These are phyloP conservation scores for Cytospora leucostoma DNA, from an alignment of 2,329 filamentous ascomycete genomes.

Conservation along the genomic window DNA sequence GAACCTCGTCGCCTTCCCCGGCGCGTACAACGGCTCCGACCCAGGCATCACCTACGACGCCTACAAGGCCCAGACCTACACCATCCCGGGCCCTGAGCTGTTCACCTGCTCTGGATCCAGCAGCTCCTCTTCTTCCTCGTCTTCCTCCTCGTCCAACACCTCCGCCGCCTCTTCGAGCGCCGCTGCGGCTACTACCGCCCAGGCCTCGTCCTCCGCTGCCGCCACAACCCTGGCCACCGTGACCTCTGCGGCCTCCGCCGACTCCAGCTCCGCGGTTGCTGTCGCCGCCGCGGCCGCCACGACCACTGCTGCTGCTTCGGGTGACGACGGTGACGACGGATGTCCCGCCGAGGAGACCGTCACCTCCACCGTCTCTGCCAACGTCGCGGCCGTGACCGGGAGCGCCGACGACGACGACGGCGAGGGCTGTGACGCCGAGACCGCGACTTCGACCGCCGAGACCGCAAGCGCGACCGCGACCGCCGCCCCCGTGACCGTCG, in stretches of 20 bases:
- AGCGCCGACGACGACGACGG: conserved; percentile 1
- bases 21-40: conserved; percentile 52
- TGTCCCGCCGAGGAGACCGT: conserved; percentile 22
- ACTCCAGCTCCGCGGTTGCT: not conserved
- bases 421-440: conserved; percentile 13
- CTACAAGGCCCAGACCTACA: conserved; percentile 40
- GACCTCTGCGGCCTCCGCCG: conserved; percentile 5
- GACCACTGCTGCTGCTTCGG: not conserved
- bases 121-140: conserved; percentile 8
- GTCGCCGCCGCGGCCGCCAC: conserved; percentile 7
- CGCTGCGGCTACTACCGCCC: conserved; percentile 5
- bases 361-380: conserved; percentile 17
- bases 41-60: conserved; percentile 55
- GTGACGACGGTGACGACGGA: conserved; percentile 13
- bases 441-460: not conserved
- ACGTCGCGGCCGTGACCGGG: conserved; percentile 3
- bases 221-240: not conserved
- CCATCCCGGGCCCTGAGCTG: conserved; percentile 25
- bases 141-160: conserved; percentile 1
- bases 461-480: not conserved
- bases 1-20: conserved; percentile 53
- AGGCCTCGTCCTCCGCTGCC: not conserved
- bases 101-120: conserved; percentile 24
- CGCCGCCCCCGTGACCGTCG: not conserved
- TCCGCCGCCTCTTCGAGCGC: not conserved